Base-by-base conservation (phyloP, 192 early-diverging fungal species). In the Entophlyctis luteolus region DNA sequence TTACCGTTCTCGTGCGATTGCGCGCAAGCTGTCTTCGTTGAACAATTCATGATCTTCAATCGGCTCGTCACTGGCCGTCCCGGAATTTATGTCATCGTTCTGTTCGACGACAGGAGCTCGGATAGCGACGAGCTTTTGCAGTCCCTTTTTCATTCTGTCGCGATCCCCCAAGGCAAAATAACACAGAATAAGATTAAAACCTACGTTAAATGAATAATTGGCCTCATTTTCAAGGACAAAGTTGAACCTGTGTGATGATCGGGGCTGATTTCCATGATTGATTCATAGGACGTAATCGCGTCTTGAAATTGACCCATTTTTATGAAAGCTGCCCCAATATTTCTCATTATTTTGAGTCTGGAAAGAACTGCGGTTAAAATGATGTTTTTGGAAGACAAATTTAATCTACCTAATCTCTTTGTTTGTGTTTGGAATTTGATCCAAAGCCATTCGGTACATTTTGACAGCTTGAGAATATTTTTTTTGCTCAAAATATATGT, bases 391-490 rank as follows among this genome's bases (percentile, higher is more conserved):
- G 2, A 53, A 23, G 4, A n/a, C n/a, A n/a, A 70, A 16, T 59
- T 20, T 52, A 53, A 28, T n/a, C n/a, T 63, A 84, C 78, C 81
- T 47, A 25, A 86, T 78, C n/a, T 83, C 82, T 38, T 70, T 53
- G 59, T 86, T 84, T 10, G 75, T 62, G 53, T 77, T 82, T 12
- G 84, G 75, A 37, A 86, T 80, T 57, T 86, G 84, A 53, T 86
- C 84, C 47, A 86, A 62, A 35, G 84, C 84, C 84, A 86, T 86
- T 5, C 84, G 71, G 59, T 86, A 86, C 84, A 86, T 86, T 70
- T 86, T 86, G 32, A 86, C 71, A 2, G 84, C 84, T 55, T 84
- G 82, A 0, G 80, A 75, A 32, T 79, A 84, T 71, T 84, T 84
- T 57, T 69, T 46, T 67, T 82, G 81, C 67, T 82, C 80, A 72